Conservation (phyloP, 2,329 filamentous ascomycete genomes). For the Xylaria polymorpha region DNA sequence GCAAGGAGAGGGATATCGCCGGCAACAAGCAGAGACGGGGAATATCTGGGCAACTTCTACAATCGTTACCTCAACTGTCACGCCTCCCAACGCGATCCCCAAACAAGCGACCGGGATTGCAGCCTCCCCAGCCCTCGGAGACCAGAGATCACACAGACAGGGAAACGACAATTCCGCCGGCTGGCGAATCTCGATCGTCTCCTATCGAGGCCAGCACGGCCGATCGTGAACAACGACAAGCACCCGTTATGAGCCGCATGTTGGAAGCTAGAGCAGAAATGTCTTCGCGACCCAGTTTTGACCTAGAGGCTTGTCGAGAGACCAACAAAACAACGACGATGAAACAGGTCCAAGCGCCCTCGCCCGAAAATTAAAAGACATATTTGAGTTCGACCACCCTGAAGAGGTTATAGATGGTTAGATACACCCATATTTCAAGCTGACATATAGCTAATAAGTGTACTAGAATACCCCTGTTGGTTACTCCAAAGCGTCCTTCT, state of each 20-base stretch:
- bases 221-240: conserved; percentile 61
- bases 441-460: not conserved
- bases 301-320: conserved; percentile 61
- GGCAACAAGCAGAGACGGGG: conserved; percentile 65
- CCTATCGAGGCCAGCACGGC: conserved; percentile 46
- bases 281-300: conserved; percentile 67
- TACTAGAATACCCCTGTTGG: conserved; percentile 89
- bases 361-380: conserved; percentile 79
- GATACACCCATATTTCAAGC: conserved; percentile 27
- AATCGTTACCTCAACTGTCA: conserved; percentile 71
- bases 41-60: conserved; percentile 73
- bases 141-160: conserved; percentile 45
- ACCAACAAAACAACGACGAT: conserved; percentile 52
- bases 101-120: conserved; percentile 56
- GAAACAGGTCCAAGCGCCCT: conserved; percentile 66
- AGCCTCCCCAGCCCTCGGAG: conserved; percentile 53
- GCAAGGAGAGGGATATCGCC: conserved; percentile 52
- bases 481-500: conserved; percentile 89
- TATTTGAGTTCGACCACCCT: conserved; percentile 82
- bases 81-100: conserved; percentile 56
- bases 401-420: conserved; percentile 86
- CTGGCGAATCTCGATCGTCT: conserved; percentile 39
- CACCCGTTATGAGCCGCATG: conserved; percentile 82
- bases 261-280: conserved; percentile 76
- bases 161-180: conserved; percentile 33